Conservation (phyloP, 2,329 filamentous ascomycete genomes). For the Uncinocarpus reesii region DNA sequence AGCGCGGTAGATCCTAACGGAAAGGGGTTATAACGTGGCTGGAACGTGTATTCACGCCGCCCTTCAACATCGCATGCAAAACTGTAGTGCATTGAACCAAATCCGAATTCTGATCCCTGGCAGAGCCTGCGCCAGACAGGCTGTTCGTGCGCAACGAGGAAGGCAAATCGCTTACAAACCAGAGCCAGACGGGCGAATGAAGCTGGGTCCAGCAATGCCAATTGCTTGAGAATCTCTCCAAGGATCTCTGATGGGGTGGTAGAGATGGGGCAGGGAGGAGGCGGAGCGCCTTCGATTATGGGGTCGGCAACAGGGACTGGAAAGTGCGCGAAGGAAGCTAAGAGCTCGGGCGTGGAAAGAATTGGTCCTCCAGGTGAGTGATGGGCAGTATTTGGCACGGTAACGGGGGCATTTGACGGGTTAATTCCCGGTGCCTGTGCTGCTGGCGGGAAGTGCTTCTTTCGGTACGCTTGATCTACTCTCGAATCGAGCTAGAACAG, state of each 20-base stretch:
- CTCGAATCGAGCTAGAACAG: conserved; percentile 72
- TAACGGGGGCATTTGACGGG: conserved; percentile 42
- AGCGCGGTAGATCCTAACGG: conserved; percentile 27
- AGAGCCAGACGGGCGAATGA: conserved; percentile 64
- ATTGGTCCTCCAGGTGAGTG: conserved; percentile 46
- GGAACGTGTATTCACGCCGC: conserved; percentile 27
- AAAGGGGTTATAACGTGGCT: conserved; percentile 29
- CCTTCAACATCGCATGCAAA: conserved; percentile 55
- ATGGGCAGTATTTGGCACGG: conserved; percentile 46
- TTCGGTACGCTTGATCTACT: conserved; percentile 78
- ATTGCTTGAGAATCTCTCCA: conserved; percentile 63
- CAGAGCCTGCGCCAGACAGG: conserved; percentile 74
- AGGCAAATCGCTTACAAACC: conserved; percentile 81
- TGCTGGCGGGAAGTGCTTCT: conserved; percentile 73
- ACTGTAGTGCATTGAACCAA: conserved; percentile 70
- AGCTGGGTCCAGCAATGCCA: conserved; percentile 65
- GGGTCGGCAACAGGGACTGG: conserved; percentile 59
- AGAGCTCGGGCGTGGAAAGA: conserved; percentile 54
- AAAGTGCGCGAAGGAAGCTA: conserved; percentile 62
- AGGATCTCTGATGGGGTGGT: conserved; percentile 74
- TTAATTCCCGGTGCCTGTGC: conserved; percentile 40
- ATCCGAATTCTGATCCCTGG: conserved; percentile 61
- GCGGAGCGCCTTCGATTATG: conserved; percentile 57
- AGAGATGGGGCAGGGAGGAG: conserved; percentile 71
- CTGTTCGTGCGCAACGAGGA: conserved; percentile 72